phyloP scores from a whole-genome alignment of 2,329 filamentous ascomycete genomes.

The Calonectria multiphialidica region DNA sequence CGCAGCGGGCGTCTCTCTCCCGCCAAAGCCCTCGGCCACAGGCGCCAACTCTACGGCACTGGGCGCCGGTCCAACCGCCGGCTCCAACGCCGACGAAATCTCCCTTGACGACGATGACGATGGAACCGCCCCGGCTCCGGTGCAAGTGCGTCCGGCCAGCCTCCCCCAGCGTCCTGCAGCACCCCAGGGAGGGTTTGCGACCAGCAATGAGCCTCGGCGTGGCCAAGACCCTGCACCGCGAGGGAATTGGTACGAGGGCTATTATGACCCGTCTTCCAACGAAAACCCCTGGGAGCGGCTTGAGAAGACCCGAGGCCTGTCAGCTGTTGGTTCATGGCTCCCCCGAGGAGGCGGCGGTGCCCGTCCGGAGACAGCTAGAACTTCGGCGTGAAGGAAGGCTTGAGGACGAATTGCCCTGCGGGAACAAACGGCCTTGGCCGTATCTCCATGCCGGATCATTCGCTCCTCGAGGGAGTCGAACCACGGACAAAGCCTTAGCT shows the following conservation, averaged over 20 bases:
- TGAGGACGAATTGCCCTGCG: not conserved
- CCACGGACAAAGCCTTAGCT: not conserved
- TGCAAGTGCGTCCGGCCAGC: slow-evolving; percentile 48
- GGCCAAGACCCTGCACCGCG: slow-evolving; percentile 27
- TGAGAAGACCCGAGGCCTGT: slow-evolving; percentile 61
- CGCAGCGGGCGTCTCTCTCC: slow-evolving; percentile 50
- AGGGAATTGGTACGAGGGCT: slow-evolving; percentile 71
- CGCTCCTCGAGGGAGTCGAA: not conserved
- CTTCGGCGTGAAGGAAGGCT: slow-evolving; percentile 27
- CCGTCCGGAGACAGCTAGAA: slow-evolving; percentile 10
- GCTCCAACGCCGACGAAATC: slow-evolving; percentile 60
- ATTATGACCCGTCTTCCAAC: slow-evolving; percentile 77
- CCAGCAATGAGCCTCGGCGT: slow-evolving; percentile 18
- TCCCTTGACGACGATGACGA: slow-evolving; percentile 55
- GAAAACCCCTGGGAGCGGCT: slow-evolving; percentile 78
- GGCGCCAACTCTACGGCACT: slow-evolving; percentile 54
- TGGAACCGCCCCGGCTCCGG: slow-evolving; percentile 26
- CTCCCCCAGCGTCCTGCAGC: slow-evolving; percentile 49
- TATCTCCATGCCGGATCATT: not conserved
- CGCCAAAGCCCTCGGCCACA: slow-evolving; percentile 39
- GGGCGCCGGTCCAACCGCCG: slow-evolving; percentile 36
- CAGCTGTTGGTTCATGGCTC: slow-evolving; percentile 60
- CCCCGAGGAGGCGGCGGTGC: slow-evolving; percentile 19
- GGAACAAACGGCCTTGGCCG: not conserved
- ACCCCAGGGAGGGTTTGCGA: slow-evolving; percentile 12